Percentiles rank a stretch among this genome's conserved stretches.
Conservation (phyloP, 495 filamentous ascomycete genomes). For the Trichodelitschia bisporula region DNA sequence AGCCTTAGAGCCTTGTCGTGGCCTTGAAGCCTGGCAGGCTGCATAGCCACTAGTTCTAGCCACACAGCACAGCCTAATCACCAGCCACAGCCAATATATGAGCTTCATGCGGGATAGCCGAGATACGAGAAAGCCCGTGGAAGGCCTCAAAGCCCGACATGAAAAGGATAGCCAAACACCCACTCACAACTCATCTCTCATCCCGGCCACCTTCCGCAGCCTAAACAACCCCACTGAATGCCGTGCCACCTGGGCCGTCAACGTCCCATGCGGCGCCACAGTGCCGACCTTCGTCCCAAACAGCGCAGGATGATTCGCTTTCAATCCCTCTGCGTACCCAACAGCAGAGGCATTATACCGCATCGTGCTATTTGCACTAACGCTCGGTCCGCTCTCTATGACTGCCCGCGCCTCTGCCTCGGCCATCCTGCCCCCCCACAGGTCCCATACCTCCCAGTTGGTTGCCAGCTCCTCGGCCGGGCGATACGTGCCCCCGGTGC, state of each 20-base stretch:
- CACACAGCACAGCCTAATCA: no score
- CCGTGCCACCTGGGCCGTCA: slow-evolving; percentile 17
- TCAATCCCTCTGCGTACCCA: slow-evolving; percentile 19
- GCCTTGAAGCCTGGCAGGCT: no score
- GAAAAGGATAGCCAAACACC: no score
- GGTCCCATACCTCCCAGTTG: slow-evolving; percentile 28
- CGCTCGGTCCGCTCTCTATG: slow-evolving; percentile 14
- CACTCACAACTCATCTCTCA: slow-evolving; percentile 21
- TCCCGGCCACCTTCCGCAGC: slow-evolving; percentile 13
- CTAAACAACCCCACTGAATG: slow-evolving; percentile 24
- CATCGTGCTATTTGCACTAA: slow-evolving; percentile 10
- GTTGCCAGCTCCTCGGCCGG: slow-evolving; percentile 14
- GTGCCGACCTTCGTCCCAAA: slow-evolving; percentile 21
- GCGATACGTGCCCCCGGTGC: slow-evolving; percentile 19
- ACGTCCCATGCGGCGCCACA: slow-evolving; percentile 16
- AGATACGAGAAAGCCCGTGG: no score
- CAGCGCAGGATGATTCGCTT: slow-evolving; percentile 15
- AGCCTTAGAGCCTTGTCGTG: no score
- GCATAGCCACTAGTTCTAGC: no score
- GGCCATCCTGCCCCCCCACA: slow-evolving; percentile 30
- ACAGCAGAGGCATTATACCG: slow-evolving; percentile 21
- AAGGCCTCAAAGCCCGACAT: no score
- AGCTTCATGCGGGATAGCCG: no score
- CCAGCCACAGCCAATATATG: no score
- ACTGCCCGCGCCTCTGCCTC: slow-evolving; percentile 19